phyloP scores from a whole-genome alignment of 2,329 filamentous ascomycete species.

The Xylariales sp. region DNA sequence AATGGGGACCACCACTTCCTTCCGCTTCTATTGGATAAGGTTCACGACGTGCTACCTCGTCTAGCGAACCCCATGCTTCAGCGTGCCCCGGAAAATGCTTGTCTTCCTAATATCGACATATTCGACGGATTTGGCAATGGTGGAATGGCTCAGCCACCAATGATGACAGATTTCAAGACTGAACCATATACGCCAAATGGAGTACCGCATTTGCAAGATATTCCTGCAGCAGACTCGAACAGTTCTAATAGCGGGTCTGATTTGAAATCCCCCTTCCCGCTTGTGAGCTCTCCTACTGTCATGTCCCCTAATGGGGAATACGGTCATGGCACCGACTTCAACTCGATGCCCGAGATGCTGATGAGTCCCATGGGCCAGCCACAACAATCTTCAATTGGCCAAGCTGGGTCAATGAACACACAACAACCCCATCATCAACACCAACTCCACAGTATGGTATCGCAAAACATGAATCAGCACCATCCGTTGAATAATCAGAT shows the following conservation, averaged over 20 bases:
- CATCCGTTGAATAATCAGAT: constrained; percentile 51
- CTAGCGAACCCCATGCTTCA: constrained; percentile 70
- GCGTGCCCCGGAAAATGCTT: constrained; percentile 65
- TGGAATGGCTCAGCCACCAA: constrained; percentile 67
- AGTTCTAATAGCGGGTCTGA: constrained; percentile 55
- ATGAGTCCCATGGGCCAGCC: constrained; percentile 61
- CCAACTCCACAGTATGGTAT: constrained; percentile 43
- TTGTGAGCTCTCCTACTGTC: constrained; percentile 62
- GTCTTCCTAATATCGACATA: constrained; percentile 63
- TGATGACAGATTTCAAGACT: constrained; percentile 61
- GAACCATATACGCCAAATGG: constrained; percentile 50
- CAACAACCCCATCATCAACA: constrained; percentile 49
- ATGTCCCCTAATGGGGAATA: constrained; percentile 66
- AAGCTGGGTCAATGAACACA: constrained; percentile 47
- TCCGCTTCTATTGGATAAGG: constrained; percentile 79
- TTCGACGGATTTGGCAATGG: constrained; percentile 74
- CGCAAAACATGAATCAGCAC: constrained; percentile 50
- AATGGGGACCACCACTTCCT: constrained; percentile 81
- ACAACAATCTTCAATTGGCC: constrained; percentile 50
- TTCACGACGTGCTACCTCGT: constrained; percentile 76
- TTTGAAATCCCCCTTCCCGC: constrained; percentile 61
- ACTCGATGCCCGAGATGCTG: constrained; percentile 64
- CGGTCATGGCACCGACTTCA: constrained; percentile 59
- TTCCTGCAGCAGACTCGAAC: constrained; percentile 53
- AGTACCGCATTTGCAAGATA: constrained; percentile 56